Base-by-base conservation (phyloP, 306 rosid species). In the Abrus pulchellus region DNA sequence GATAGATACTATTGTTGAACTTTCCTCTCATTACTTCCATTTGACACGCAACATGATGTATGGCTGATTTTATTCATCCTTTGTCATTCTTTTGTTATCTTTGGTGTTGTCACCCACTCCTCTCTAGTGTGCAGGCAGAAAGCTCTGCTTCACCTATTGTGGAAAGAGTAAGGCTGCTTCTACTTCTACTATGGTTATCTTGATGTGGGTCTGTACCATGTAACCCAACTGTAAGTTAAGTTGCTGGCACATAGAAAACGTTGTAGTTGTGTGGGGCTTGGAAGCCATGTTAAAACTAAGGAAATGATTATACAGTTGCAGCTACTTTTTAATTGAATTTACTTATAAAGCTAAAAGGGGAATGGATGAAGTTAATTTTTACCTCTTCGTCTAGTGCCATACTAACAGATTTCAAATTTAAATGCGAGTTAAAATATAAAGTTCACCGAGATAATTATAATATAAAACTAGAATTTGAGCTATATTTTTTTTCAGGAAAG, bases 1-100 rank as follows among this genome's bases (percentile, higher is more conserved):
- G 83, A 84, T 82, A 82, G 87, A 80, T 83, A 43, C 71, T 81
- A 86, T 83, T 83, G 79, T 83, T 86, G 83, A 72, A 82, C 74
- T 75, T 62, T 44, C 50, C 27, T 64, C 49, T 75, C 80, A 68
- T 83, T 83, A 77, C 86, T 86, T 88, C 83, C 82, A 86, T 92
- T 82, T 75, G 83, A 83, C 36, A 81, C 89, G 87, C 79, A 56
- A 80, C 83, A 85, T 83, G 78, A 79, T 82, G 75, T 74, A 77
- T 86, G 68, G 49, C 86, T 85, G 75, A 84, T 80, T 80, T 77
- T 67, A 75, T 77, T 83, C 57, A 28, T 81, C 38, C 13, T 27
- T 6, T 33, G 54, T 65, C 80, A 78, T 74, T 75, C 66, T 67
- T 43, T 64, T 13, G 13, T 56, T 53, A 80, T 80, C 49, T 33